A percentile compares a stretch with the other conserved stretches of the same genome.
Conservation (phyloP, 2,329 filamentous ascomycete genomes). For the Clonostachys chloroleuca region DNA sequence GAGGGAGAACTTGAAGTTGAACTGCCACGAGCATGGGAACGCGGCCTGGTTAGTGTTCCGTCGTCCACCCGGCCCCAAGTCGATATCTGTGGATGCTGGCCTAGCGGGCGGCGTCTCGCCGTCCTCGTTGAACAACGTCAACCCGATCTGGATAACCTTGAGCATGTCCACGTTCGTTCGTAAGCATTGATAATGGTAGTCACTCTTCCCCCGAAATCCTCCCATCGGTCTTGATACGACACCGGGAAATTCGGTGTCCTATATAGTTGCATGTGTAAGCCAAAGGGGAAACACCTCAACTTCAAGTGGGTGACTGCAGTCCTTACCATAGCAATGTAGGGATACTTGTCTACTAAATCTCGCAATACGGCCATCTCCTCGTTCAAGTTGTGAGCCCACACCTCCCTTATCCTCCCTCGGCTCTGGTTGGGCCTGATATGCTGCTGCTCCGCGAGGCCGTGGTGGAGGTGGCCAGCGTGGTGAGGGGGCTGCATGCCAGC, state of each 20-base stretch:
- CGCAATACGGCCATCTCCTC: slow-evolving; percentile 86
- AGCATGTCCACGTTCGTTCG: slow-evolving; percentile 96
- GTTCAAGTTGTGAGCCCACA: slow-evolving; percentile 88
- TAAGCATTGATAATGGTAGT: slow-evolving; percentile 97
- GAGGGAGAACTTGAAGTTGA: slow-evolving; percentile 96
- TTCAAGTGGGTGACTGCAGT: neutral
- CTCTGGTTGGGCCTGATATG: slow-evolving; percentile 29
- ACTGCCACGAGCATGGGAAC: slow-evolving; percentile 93
- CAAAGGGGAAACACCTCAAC: neutral
- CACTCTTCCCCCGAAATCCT: slow-evolving; percentile 87
- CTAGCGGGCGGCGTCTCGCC: slow-evolving; percentile 80
- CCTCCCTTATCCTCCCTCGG: slow-evolving; percentile 85
- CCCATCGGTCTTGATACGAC: slow-evolving; percentile 95
- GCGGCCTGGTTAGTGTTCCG: slow-evolving; percentile 37
- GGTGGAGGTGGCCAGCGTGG: slow-evolving; percentile 37
- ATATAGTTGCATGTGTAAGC: slow-evolving; percentile 3
- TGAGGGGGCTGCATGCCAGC: slow-evolving; percentile 58
- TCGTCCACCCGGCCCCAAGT: slow-evolving; percentile 30
- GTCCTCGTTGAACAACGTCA: slow-evolving; percentile 87
- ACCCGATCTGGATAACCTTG: slow-evolving; percentile 94
- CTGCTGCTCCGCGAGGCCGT: slow-evolving; percentile 40
- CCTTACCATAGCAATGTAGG: slow-evolving; percentile 95
- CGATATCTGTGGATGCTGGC: slow-evolving; percentile 33
- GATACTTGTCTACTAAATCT: slow-evolving; percentile 82
- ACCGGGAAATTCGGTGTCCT: slow-evolving; percentile 99